Conservation (phyloP, 768 basidiomycete species). For the Auricularia cornea region DNA sequence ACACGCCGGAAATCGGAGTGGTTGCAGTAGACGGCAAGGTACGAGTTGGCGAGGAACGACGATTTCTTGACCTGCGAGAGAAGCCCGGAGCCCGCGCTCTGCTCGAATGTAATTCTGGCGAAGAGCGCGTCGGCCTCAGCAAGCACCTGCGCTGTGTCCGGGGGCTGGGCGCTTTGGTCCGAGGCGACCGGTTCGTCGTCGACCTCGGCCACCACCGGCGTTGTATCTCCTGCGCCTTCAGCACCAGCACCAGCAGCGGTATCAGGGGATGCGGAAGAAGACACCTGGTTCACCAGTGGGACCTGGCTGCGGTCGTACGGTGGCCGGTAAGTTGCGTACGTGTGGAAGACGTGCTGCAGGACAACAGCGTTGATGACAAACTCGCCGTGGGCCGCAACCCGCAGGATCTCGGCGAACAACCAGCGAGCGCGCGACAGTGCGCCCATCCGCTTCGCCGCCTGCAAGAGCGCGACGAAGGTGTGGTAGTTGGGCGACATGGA, state of each 20-base stretch:
- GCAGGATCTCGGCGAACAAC: conserved; percentile 82
- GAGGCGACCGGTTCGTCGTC: too few species aligned
- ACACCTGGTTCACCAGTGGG: conserved; percentile 34
- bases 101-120: conserved; percentile 45
- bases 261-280: too few species aligned
- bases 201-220: too few species aligned
- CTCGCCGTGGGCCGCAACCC: conserved; percentile 13
- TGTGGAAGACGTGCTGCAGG: conserved; percentile 79
- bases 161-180: conserved; percentile 40
- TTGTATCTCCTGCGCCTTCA: conserved; percentile 1
- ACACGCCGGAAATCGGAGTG: conserved; percentile 45
- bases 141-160: conserved; percentile 62
- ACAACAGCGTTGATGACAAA: conserved; percentile 49
- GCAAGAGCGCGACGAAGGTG: conserved; percentile 78
- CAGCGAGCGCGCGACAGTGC: conserved; percentile 78
- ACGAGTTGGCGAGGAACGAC: conserved; percentile 65
- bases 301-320: conserved; percentile 52
- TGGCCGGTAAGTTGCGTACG: conserved; percentile 74
- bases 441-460: conserved; percentile 80
- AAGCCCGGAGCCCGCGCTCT: conserved; percentile 14
- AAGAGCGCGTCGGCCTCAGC: conserved; percentile 63
- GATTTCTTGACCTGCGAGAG: conserved; percentile 55
- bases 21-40: conserved; percentile 65
- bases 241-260: conserved; percentile 13
- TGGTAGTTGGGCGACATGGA: conserved; percentile 48